Base-by-base conservation (phyloP, 345 rosid species). In the Diplotaxis tenuifolia region DNA sequence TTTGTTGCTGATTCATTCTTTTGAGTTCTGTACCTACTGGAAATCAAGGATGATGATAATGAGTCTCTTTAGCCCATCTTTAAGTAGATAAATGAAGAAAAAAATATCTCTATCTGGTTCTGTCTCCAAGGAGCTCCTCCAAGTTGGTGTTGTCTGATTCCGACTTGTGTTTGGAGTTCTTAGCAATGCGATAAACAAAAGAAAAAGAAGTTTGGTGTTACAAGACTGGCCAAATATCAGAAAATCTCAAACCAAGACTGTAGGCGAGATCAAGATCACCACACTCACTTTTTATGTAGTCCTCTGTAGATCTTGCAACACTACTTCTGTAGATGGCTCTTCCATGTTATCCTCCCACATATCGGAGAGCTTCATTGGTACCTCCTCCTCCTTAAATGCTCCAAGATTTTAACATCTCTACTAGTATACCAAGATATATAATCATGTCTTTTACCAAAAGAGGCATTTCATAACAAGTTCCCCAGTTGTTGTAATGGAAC, bases 111-210 rank as follows among this genome's bases (percentile, higher is more conserved):
- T 34, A 76, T 75, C 67, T 65, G 20, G 47, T 14, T 71, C 12
- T 6, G 25, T 71, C 56, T 22, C 53, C 29, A 11, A 47, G 9
- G 57, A 45, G 72, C 42, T 31, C 71, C 54, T 68, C 68, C 64
- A 11, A 34, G 60, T 52, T 79, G 62, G 61, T 60, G 55, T 47
- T 70, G 20, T 7, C 23, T 19, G 65, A 42, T 0, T 55, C 67
- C 4, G 10, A 9, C 19, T 70, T 71, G 28, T 82, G 82, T 70
- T 12, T 71, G 0, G 98, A 84, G 77, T 81, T 82, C 79, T 81
- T 82, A 9, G 97, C 93, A 36, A 90, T 90, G 10, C 98, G 97
- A 75, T 93, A 87, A 70, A 93, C n/a, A n/a, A n/a, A n/a, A n/a
- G n/a, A n/a, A n/a, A n/a, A n/a, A n/a, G n/a, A n/a, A n/a, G n/a